phyloP scores from a whole-genome alignment of 2,329 filamentous ascomycete genomes.

The Exophiala aquamarina region DNA sequence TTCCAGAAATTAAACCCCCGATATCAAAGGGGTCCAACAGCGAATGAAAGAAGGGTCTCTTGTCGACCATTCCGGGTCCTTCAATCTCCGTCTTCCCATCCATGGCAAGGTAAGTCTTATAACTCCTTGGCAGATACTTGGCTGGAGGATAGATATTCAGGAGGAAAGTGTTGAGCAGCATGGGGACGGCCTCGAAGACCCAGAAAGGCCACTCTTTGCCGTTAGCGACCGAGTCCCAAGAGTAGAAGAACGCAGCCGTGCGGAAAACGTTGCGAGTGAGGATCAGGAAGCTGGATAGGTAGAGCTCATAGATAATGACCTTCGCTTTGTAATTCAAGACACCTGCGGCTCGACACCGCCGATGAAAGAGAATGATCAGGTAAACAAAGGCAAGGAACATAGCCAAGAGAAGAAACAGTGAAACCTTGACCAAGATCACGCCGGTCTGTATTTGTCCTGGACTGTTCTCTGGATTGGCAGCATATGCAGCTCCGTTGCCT shows the following conservation, averaged over 20 bases:
- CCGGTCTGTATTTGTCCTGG: constrained; percentile 42
- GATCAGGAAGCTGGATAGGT: constrained; percentile 35
- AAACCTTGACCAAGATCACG: constrained; percentile 48
- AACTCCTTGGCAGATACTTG: constrained; percentile 48
- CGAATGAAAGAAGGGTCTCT: constrained; percentile 45
- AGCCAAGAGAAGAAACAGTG: constrained; percentile 51
- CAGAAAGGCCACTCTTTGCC: constrained; percentile 54
- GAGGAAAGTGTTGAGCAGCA: constrained; percentile 52
- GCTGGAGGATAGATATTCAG: constrained; percentile 56
- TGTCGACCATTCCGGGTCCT: constrained; percentile 52
- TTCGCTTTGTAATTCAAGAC: constrained; percentile 47
- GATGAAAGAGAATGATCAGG: constrained; percentile 48
- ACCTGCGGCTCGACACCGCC: constrained; percentile 38
- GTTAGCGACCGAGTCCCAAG: constrained; percentile 33
- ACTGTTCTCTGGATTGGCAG: constrained; percentile 29
- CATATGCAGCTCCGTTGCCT: constrained; percentile 42
- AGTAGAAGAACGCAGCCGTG: constrained; percentile 50
- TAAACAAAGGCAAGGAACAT: constrained; percentile 51
- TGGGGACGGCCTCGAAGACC: constrained; percentile 54
- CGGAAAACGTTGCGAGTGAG: constrained; percentile 53
- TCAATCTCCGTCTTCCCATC: constrained; percentile 54
- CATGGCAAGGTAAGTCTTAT: constrained; percentile 50
- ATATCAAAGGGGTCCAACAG: constrained; percentile 46
- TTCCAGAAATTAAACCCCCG: constrained; percentile 35
- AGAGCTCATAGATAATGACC: constrained; percentile 44